Percentiles rank a stretch among this genome's conserved stretches.
These are phyloP conservation scores for Coccomyxa subellipsoidea DNA, from an alignment of 163 green algal genomes.

Conservation along the genomic window DNA sequence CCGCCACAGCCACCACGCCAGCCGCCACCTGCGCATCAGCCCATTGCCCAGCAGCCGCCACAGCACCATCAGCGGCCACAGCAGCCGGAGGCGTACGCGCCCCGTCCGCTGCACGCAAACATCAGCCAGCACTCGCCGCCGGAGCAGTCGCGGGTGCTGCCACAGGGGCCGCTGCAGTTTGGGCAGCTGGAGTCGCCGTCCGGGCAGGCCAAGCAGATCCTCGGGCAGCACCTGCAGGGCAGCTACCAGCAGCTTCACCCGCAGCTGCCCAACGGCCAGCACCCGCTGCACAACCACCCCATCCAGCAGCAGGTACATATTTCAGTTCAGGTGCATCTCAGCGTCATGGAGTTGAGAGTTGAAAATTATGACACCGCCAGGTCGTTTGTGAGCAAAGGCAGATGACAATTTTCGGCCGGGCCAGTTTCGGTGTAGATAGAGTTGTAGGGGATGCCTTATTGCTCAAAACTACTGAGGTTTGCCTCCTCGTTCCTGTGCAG, in stretches of 20 bases:
- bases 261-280: background rate
- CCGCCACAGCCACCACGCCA: background rate
- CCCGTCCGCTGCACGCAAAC: background rate
- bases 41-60: background rate
- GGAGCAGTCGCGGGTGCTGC: background rate
- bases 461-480: too few relatives aligned
- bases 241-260: background rate
- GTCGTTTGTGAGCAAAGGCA: too few relatives aligned
- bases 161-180: background rate
- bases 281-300: background rate
- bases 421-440: too few relatives aligned
- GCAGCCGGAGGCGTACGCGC: background rate
- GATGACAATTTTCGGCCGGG: too few relatives aligned
- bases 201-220: background rate
- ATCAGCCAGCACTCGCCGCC: background rate
- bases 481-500: too few relatives aligned
- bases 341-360: background rate
- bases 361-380: background rate
- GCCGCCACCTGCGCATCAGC: too few relatives aligned
- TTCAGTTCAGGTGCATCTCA: too few relatives aligned
- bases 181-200: background rate
- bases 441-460: too few relatives aligned
- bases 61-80: background rate
- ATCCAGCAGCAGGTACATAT: background rate
- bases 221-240: background rate